A percentile compares a stretch with the other conserved stretches of the same genome.
phyloP scores from a whole-genome alignment of 768 basidiomycete species.

The Leccinellum luteum region DNA sequence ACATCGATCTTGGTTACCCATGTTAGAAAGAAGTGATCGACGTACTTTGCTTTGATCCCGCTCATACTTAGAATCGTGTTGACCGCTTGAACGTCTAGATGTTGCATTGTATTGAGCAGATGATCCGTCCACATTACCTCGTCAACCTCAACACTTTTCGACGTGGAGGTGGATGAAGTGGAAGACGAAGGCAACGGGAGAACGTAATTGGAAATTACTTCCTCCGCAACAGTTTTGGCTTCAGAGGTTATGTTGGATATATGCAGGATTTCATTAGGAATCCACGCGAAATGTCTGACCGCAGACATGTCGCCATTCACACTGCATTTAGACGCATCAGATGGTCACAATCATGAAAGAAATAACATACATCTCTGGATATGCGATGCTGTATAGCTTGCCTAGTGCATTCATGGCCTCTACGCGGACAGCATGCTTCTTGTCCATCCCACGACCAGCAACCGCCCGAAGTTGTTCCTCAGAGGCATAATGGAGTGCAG shows the following conservation, averaged over 20 bases:
- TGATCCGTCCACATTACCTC: constrained; percentile 86
- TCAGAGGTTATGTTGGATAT: constrained; percentile 52
- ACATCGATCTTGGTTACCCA: background rate
- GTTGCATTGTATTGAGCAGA: constrained; percentile 67
- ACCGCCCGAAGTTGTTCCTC: constrained; percentile 58
- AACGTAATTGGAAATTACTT: constrained; percentile 69
- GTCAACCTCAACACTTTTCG: constrained; percentile 56
- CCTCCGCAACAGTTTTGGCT: constrained; percentile 64
- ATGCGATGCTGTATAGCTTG: constrained; percentile 77
- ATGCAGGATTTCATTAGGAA: constrained; percentile 71
- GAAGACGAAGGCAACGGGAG: constrained; percentile 68
- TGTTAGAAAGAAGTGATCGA: background rate
- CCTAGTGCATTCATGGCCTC: constrained; percentile 80
- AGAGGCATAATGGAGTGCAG: constrained; percentile 77
- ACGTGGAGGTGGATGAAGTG: constrained; percentile 37
- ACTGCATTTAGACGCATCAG: constrained; percentile 38
- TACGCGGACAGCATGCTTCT: constrained; percentile 67
- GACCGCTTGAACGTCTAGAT: constrained; percentile 58
- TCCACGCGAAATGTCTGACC: constrained; percentile 86
- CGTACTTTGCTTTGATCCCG: constrained; percentile 61
- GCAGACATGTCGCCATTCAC: constrained; percentile 77
- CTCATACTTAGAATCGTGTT: constrained; percentile 59
- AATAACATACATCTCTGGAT: constrained; percentile 77
- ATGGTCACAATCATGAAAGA: background rate
- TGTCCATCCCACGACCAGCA: constrained; percentile 75